These are phyloP conservation scores for baker's yeast (Saccharomyces cerevisiae) DNA, from an alignment of 805 yeast genomes.

Conservation along the genomic window DNA sequence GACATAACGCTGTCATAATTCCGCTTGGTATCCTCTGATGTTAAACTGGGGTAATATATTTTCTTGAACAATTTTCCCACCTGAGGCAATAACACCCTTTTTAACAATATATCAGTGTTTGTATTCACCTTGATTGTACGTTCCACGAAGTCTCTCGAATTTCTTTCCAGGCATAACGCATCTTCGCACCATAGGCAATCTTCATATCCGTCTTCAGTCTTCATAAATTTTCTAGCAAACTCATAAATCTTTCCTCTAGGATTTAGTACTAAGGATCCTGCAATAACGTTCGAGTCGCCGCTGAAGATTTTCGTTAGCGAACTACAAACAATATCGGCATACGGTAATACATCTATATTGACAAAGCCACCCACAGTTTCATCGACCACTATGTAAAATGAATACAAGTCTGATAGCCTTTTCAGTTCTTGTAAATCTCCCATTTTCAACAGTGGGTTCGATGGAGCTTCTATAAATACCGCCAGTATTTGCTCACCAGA, in stretches of 20 bases:
- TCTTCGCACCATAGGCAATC: constrained; percentile 91
- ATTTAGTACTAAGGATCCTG: constrained; percentile 78
- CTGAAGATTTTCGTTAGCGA: constrained; percentile 88
- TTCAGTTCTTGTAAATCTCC: constrained; percentile 66
- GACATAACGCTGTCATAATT: constrained; percentile 63
- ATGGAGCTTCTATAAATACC: constrained; percentile 87
- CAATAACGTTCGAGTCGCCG: constrained; percentile 94
- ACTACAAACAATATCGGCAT: constrained; percentile 78
- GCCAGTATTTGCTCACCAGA: constrained; percentile 63
- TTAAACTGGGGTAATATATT: constrained; percentile 63
- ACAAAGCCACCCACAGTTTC: constrained; percentile 91
- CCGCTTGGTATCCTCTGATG: constrained; percentile 38
- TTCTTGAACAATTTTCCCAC: constrained; percentile 43
- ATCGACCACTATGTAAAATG: constrained; percentile 78
- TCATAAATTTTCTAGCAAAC: constrained; percentile 30
- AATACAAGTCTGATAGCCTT: constrained; percentile 55
- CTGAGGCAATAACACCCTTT: constrained; percentile 39
- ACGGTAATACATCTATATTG: constrained; percentile 72
- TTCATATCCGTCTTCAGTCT: constrained; percentile 48
- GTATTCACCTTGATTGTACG: constrained; percentile 49
- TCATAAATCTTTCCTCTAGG: constrained; percentile 47
- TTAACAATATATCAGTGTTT: constrained; percentile 46
- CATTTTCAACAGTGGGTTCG: constrained; percentile 84
- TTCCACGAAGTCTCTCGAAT: constrained; percentile 76
- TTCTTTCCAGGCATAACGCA: constrained; percentile 83